Evolutionary conservation across 371 early-diverging fungal genomes (phyloP), one percentile per base, ranked within the genome.

Genomic region (Blakeslea trispora): DNA sequence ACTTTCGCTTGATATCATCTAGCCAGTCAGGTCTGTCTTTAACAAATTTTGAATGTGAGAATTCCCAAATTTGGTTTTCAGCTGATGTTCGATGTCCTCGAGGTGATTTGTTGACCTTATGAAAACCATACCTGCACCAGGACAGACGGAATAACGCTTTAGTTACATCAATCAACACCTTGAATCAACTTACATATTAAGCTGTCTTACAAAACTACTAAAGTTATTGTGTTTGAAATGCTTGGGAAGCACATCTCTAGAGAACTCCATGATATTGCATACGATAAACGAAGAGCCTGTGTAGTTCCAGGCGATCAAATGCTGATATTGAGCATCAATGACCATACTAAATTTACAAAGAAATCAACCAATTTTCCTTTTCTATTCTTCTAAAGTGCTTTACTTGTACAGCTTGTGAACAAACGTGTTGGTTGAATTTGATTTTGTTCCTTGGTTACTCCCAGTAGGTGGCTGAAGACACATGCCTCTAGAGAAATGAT

Each of bases 261-360:
- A 86, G 75, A 97, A 95, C 31, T 91, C 91, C 53, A 82, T 83
- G 19, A 91, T 90, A 64, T 95, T 91, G 74, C 89, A 87, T 46
- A 97, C 96, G 59, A 94, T 85, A 65, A 97, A 96, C 32, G 94
- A 91, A 0, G 88, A 81, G 18, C 92, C 93, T 24, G 87, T 80
- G 52, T 83, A 84, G 64, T 84, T 90, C 93, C 93, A 94, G 21
- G 85, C 81, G 52, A 94, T 92, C 46, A 90, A 68, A 68, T 88
- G 86, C 63, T 90, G 89, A 64, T 87, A 87, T 54, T 83, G 82
- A 57, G 74, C 76, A 72, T 92, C 92, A 28, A 84, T 73, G 21
- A 94, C 89, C 91, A 92, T 92, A 63, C 87, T 86, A 63, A 18
- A 54, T 44, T 40, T 13, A 48, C 19, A 10, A 50, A 42, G n/a